These are phyloP conservation scores for Mycena maculata DNA, from an alignment of 768 basidiomycete species.

Conservation along the genomic window DNA sequence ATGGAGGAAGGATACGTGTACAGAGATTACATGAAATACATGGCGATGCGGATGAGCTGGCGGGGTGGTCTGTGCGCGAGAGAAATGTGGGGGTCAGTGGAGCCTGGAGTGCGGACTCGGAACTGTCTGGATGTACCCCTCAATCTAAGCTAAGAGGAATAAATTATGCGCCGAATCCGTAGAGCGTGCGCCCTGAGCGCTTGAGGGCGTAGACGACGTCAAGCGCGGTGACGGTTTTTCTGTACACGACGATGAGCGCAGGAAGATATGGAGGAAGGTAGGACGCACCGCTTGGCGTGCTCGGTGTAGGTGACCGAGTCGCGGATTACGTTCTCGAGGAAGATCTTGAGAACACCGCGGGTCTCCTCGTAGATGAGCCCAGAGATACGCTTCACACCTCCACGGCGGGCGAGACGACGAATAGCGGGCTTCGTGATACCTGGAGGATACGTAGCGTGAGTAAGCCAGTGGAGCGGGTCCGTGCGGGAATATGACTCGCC, in stretches of 20 bases:
- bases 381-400: constrained; percentile 97
- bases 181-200: constrained; percentile 88
- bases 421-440: constrained; percentile 87
- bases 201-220: constrained; percentile 92
- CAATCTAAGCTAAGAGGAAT: too few species aligned
- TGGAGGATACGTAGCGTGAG: constrained; percentile 37
- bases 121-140: not conserved
- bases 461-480: not conserved
- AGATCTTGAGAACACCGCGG: constrained; percentile 93
- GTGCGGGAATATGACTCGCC: constrained; percentile 47
- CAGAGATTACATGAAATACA: constrained; percentile 15
- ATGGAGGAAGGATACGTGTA: not conserved
- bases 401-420: constrained; percentile 95
- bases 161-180: constrained; percentile 82
- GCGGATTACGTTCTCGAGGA: constrained; percentile 92
- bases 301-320: constrained; percentile 81
- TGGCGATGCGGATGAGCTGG: not conserved
- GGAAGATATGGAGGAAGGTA: not conserved
- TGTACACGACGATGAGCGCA: constrained; percentile 1
- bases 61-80: constrained; percentile 19
- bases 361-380: constrained; percentile 60
- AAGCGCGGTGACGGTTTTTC: constrained; percentile 91
- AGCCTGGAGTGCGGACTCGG: not conserved
- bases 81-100: constrained; percentile 6
- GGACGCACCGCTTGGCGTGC: constrained; percentile 81